phyloP scores from a whole-genome alignment of 352 stramenopile genomes.

The Elongisporangium prolatum region DNA sequence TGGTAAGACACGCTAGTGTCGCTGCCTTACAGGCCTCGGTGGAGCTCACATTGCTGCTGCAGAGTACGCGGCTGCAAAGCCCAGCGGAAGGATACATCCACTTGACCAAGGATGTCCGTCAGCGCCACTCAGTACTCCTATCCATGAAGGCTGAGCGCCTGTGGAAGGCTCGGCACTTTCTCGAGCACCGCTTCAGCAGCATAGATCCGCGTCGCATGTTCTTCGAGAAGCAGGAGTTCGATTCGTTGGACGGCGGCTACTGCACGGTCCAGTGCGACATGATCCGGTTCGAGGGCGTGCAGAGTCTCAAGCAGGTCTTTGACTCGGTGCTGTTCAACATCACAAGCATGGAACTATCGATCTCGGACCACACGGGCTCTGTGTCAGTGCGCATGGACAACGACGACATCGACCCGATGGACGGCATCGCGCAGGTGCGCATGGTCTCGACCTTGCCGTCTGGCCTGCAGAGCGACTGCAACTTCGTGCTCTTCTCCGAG shows the following conservation, averaged over 20 bases:
- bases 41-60: not conserved
- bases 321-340: slow-evolving; percentile 27
- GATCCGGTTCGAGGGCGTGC: slow-evolving; percentile 15
- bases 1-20: not conserved
- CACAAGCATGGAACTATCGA: slow-evolving; percentile 34
- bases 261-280: not conserved
- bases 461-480: slow-evolving; percentile 28
- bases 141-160: slow-evolving; percentile 22
- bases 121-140: slow-evolving; percentile 14
- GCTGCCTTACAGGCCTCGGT: not conserved
- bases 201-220: slow-evolving; percentile 20
- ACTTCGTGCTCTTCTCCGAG: slow-evolving; percentile 27
- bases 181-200: slow-evolving; percentile 19
- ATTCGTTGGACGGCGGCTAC: slow-evolving; percentile 16
- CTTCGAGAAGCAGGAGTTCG: slow-evolving; percentile 25
- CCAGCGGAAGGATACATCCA: slow-evolving; percentile 27
- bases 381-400: slow-evolving; percentile 25
- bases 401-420: slow-evolving; percentile 21
- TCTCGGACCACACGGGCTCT: slow-evolving; percentile 29
- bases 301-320: slow-evolving; percentile 28
- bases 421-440: slow-evolving; percentile 23
- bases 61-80: slow-evolving; percentile 15
- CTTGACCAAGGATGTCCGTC: slow-evolving; percentile 10
- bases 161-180: slow-evolving; percentile 19
- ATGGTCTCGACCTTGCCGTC: slow-evolving; percentile 25